Evolutionary conservation across 2,329 filamentous ascomycete species (phyloP).

Genomic region (Trichoderma citrinoviride): DNA sequence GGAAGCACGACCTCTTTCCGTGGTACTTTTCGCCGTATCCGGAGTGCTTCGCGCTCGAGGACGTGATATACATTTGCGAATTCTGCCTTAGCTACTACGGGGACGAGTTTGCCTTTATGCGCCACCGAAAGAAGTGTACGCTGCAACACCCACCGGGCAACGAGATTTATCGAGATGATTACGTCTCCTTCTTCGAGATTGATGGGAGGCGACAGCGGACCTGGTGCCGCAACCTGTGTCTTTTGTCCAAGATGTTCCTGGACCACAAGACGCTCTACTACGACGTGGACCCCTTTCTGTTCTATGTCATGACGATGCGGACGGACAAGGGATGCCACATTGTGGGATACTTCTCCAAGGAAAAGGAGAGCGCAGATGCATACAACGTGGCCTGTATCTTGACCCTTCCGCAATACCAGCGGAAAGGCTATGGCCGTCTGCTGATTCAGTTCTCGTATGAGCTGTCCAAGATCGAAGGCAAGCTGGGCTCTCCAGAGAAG

Average conservation of each 20-base stretch:
- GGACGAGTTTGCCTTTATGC: constrained; percentile 74
- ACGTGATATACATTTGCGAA: constrained; percentile 94
- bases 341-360: constrained; percentile 99
- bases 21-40: constrained; percentile 99
- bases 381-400: constrained; percentile 99
- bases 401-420: constrained; percentile 92
- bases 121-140: constrained; percentile 87
- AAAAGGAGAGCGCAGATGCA: constrained; percentile 93
- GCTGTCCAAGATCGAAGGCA: constrained; percentile 89
- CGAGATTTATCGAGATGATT: constrained; percentile 94
- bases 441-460: constrained; percentile 98
- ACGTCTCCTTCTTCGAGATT: constrained; percentile 95
- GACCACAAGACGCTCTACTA: constrained; percentile 99
- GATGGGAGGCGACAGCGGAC: constrained; percentile 91
- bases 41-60: constrained; percentile 79
- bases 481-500: constrained; percentile 94
- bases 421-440: constrained; percentile 87
- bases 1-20: constrained; percentile 84
- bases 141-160: constrained; percentile 93
- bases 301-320: constrained; percentile 94
- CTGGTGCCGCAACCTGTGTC: constrained; percentile 93
- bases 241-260: constrained; percentile 93
- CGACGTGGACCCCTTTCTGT: constrained; percentile 97
- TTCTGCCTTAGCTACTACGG: constrained; percentile 93
- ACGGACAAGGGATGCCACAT: constrained; percentile 90